Evolutionary conservation across 176 grass and related monocot species (phyloP).

Genomic region (Oryza punctata): DNA sequence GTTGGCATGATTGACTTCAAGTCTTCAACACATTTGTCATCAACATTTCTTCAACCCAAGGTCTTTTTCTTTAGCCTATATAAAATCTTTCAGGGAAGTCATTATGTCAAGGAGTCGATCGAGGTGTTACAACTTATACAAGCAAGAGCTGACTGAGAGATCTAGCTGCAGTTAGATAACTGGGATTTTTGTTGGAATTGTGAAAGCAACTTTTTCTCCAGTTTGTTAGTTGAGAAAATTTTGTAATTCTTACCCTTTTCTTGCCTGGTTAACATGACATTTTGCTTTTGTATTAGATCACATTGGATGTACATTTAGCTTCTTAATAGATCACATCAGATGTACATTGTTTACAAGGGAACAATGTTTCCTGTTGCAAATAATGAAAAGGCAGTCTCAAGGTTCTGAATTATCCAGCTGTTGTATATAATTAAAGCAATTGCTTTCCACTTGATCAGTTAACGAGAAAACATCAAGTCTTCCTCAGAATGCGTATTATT

Average conservation of each 20-base stretch:
- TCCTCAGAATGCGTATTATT: background rate
- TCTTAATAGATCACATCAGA: background rate
- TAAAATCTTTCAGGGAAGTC: background rate
- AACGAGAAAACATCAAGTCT: slow-evolving; percentile 3
- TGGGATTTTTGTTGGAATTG: background rate
- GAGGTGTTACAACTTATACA: background rate
- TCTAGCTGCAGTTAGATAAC: slow-evolving; percentile 7
- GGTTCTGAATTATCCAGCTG: background rate
- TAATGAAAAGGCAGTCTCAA: background rate
- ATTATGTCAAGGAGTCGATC: background rate
- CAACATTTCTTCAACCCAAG: background rate
- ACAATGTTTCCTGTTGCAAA: background rate
- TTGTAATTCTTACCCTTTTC: slow-evolving; percentile 7
- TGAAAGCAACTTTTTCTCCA: slow-evolving; percentile 21
- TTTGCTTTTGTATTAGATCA: slow-evolving; percentile 16
- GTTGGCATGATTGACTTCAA: slow-evolving; percentile 53
- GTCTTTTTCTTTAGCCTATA: background rate
- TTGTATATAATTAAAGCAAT: slow-evolving; percentile 1
- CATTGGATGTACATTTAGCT: background rate
- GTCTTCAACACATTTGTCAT: background rate
- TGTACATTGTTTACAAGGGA: slow-evolving; percentile 14
- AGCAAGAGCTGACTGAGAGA: slow-evolving; percentile 23
- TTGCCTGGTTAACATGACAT: slow-evolving; percentile 9
- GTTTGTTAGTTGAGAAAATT: slow-evolving; percentile 11
- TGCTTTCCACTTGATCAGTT: background rate